Percentiles rank a stretch among this genome's conserved stretches.
Conservation (phyloP, 257 asterid species). For the Ajuga chamaepitys region DNA sequence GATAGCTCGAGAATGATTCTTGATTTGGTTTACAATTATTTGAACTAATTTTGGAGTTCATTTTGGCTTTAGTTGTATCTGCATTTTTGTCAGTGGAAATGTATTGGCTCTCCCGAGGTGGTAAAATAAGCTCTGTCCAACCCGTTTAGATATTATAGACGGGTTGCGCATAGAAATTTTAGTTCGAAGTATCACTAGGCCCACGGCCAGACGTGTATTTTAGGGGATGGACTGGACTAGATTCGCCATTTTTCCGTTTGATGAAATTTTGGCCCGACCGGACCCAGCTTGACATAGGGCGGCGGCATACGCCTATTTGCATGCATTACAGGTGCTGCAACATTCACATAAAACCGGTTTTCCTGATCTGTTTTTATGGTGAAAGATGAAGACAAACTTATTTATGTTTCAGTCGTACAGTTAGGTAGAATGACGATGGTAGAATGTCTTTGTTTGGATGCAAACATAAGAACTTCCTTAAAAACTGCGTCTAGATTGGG, state of each 20-base stretch:
- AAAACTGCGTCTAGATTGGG: not conserved
- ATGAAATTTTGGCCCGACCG: no score
- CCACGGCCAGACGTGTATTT: no score
- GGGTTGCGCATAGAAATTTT: no score
- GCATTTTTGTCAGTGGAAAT: not conserved
- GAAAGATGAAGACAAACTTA: not conserved
- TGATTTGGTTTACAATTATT: not conserved
- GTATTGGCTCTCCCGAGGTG: not conserved
- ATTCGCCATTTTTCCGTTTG: no score
- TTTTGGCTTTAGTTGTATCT: not conserved
- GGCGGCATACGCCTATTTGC: no score
- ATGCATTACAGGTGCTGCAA: constrained; percentile 4
- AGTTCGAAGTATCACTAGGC: no score
- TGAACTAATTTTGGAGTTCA: not conserved
- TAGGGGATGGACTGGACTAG: no score
- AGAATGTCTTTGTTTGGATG: not conserved
- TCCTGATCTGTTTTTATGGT: not conserved
- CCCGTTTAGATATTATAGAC: no score
- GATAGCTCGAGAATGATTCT: not conserved
- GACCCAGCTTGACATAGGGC: no score
- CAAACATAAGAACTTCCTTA: not conserved
- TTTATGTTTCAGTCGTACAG: not conserved
- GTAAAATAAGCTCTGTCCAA: no score
- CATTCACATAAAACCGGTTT: not conserved
- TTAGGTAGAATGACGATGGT: constrained; percentile 1